Conservation (phyloP, 805 yeast genomes). For the Jamesozyma spencerorum region DNA sequence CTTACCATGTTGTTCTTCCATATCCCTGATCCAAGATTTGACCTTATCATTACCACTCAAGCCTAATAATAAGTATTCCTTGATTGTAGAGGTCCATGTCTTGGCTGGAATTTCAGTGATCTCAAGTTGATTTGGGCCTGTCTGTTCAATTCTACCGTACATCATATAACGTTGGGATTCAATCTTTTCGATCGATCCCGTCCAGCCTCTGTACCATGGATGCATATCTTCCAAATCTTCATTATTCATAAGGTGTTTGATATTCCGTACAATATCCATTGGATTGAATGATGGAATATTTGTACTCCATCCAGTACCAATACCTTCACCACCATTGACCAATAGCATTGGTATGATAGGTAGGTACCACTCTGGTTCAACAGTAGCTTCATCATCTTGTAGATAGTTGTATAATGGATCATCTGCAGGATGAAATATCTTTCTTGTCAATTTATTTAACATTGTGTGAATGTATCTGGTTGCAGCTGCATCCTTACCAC, state of each 20-base stretch:
- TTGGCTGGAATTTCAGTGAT: slow-evolving; percentile 89
- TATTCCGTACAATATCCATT: slow-evolving; percentile 62
- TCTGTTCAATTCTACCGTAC: slow-evolving; percentile 71
- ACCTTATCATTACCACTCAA: slow-evolving; percentile 65
- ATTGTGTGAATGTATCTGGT: slow-evolving; percentile 93
- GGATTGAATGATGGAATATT: slow-evolving; percentile 89
- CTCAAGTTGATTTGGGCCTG: slow-evolving; percentile 71
- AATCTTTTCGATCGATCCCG: slow-evolving; percentile 61
- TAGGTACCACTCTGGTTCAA: slow-evolving; percentile 91
- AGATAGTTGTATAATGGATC: slow-evolving; percentile 67
- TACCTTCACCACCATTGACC: slow-evolving; percentile 95
- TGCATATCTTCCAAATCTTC: slow-evolving; percentile 62
- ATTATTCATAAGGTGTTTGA: slow-evolving; percentile 62
- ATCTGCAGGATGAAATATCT: slow-evolving; percentile 70
- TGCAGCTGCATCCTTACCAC: slow-evolving; percentile 98
- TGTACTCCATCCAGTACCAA: slow-evolving; percentile 98
- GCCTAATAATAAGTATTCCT: slow-evolving; percentile 71
- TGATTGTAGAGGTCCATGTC: slow-evolving; percentile 86
- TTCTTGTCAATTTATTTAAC: slow-evolving; percentile 63
- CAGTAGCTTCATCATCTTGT: slow-evolving; percentile 87
- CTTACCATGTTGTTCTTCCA: slow-evolving; percentile 87
- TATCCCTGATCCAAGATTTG: slow-evolving; percentile 82
- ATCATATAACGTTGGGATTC: slow-evolving; percentile 64
- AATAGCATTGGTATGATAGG: slow-evolving; percentile 93
- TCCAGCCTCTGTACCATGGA: slow-evolving; percentile 97